phyloP scores from a whole-genome alignment of 2,329 filamentous ascomycete genomes.

The Ophiostoma pallidulum region DNA sequence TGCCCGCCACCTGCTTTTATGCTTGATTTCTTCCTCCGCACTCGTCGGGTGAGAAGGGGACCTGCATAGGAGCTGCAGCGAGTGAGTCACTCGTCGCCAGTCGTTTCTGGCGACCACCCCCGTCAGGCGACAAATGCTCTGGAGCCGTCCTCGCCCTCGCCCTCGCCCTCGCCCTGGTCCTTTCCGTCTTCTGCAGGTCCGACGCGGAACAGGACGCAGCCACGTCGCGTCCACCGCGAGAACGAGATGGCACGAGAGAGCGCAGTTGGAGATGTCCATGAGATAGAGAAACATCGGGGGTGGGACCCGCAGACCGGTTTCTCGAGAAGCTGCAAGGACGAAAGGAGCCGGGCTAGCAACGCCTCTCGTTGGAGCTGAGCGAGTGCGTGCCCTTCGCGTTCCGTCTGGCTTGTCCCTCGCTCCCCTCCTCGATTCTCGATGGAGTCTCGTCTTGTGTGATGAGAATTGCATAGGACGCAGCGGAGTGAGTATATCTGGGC shows the following conservation, averaged over 20 bases:
- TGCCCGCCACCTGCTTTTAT: constrained; percentile 5
- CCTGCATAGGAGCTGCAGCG: constrained; percentile 14
- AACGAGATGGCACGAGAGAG: constrained; percentile 6
- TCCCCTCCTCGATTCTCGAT: background rate
- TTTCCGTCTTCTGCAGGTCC: constrained; percentile 6
- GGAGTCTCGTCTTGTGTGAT: constrained; percentile 2
- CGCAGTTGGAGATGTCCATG: constrained; percentile 1
- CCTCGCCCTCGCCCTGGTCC: background rate
- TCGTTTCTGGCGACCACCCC: constrained; percentile 19
- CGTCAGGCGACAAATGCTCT: constrained; percentile 20
- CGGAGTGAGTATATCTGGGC: constrained; percentile 16
- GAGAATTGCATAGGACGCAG: constrained; percentile 1
- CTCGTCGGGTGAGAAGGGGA: constrained; percentile 5
- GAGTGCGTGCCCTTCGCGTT: constrained; percentile 9
- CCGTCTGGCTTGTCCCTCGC: no score
- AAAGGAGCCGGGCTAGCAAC: constrained; percentile 4
- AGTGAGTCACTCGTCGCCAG: constrained; percentile 26
- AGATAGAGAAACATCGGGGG: constrained; percentile 3
- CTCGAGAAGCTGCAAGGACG: background rate
- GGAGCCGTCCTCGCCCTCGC: background rate
- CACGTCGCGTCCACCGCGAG: constrained; percentile 10
- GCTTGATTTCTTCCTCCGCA: constrained; percentile 12
- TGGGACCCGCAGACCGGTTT: background rate
- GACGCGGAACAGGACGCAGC: background rate
- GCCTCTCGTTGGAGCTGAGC: constrained; percentile 4